phyloP scores from a whole-genome alignment of 805 yeast species.

The Pichia scutulata region DNA sequence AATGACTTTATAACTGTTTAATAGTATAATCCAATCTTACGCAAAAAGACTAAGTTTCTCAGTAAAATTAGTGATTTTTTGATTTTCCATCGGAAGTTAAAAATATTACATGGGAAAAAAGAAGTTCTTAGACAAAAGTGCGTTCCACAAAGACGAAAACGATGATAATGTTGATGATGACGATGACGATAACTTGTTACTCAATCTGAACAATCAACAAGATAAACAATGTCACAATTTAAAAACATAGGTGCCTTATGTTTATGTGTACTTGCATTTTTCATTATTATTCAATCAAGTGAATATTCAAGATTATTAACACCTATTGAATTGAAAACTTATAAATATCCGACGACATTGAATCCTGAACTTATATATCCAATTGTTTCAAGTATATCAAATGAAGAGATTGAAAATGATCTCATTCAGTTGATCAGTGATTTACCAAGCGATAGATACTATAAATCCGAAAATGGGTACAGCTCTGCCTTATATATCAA shows the following conservation, averaged over 20 bases:
- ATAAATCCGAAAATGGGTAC: slow-evolving; percentile 62
- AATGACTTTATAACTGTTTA: neutral
- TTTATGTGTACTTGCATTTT: neutral
- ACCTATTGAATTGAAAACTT: slow-evolving; percentile 15
- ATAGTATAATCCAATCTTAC: neutral
- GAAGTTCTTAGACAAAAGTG: neutral
- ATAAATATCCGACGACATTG: slow-evolving; percentile 44
- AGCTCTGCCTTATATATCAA: slow-evolving; percentile 67
- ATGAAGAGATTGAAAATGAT: neutral
- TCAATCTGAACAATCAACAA: neutral
- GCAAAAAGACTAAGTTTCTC: neutral
- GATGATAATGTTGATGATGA: too few species aligned
- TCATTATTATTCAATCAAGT: neutral
- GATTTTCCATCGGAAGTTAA: neutral
- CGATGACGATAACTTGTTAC: too few species aligned
- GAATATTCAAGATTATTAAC: slow-evolving; percentile 1
- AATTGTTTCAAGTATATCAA: slow-evolving; percentile 7
- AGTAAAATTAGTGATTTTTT: too few species aligned
- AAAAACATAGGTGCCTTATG: neutral
- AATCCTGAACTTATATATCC: slow-evolving; percentile 32
- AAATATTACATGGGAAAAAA: neutral
- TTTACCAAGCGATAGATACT: slow-evolving; percentile 54
- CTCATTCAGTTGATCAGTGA: slow-evolving; percentile 5
- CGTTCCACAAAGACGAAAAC: too few species aligned
- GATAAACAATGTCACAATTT: neutral